These are phyloP conservation scores for Lolium rigidum DNA, from an alignment of 176 grass and related monocot species.

Conservation along the genomic window DNA sequence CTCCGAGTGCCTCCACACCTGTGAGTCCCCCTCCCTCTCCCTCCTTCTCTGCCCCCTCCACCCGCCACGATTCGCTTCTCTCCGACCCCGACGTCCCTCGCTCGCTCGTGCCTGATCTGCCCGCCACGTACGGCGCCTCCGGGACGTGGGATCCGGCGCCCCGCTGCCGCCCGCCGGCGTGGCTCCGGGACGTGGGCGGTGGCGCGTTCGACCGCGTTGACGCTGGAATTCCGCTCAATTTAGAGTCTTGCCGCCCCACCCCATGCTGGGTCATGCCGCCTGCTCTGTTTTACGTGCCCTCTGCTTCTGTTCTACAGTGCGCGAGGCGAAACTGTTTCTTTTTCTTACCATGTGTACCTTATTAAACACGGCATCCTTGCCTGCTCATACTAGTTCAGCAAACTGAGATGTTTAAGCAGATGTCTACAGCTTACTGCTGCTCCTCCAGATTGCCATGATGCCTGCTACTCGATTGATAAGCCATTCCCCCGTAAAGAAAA, in stretches of 20 bases:
- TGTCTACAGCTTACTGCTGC: not conserved
- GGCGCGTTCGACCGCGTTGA: not conserved
- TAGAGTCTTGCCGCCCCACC: not conserved
- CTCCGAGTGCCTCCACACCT: constrained; percentile 87
- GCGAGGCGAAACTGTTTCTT: not conserved
- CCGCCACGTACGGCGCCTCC: not conserved
- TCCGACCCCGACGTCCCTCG: not conserved
- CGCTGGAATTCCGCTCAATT: constrained; percentile 15
- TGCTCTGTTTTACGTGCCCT: constrained; percentile 6
- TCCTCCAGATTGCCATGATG: not conserved
- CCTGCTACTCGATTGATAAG: not conserved
- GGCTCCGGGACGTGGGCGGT: not conserved
- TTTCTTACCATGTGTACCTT: not conserved
- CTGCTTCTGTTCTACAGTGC: not conserved
- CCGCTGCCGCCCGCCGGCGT: not conserved
- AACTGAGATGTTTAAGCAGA: not conserved
- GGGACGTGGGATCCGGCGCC: constrained; percentile 21
- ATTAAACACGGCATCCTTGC: not conserved
- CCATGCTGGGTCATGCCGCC: not conserved
- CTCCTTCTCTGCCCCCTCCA: not conserved
- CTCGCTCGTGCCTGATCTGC: constrained; percentile 1
- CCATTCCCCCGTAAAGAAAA: not conserved
- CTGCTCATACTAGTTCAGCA: not conserved
- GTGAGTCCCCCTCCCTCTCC: constrained; percentile 27
- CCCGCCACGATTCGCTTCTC: not conserved